These are phyloP conservation scores for Skeletonema marinoi DNA, from an alignment of 108 stramenopile genomes.

Conservation along the genomic window DNA sequence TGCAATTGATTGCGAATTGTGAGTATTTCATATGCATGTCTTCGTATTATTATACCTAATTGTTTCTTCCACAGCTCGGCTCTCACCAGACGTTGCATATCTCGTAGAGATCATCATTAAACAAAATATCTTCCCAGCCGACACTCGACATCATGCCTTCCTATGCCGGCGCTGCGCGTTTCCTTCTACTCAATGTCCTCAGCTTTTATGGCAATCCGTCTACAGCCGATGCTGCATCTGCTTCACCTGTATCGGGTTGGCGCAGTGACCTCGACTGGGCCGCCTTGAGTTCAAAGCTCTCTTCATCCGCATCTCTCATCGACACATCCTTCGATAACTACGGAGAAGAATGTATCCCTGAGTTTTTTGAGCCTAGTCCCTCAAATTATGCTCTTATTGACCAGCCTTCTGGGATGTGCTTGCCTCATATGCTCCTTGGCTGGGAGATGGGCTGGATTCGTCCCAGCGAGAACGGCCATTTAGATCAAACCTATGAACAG, in stretches of 20 bases:
- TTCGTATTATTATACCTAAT: no score
- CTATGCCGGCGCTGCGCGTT: not conserved
- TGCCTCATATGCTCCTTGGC: not conserved
- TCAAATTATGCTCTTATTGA: not conserved
- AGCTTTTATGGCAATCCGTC: no score
- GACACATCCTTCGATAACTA: constrained; percentile 9
- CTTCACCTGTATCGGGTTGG: not conserved
- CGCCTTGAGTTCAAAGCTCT: not conserved
- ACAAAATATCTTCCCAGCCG: no score
- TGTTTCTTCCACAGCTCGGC: no score
- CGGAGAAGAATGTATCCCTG: constrained; percentile 2
- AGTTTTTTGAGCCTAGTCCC: not conserved
- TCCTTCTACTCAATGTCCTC: not conserved
- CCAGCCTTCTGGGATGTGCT: not conserved
- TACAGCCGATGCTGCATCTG: not conserved
- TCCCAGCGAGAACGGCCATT: not conserved
- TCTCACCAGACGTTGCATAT: no score
- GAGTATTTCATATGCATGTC: no score
- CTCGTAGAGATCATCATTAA: no score
- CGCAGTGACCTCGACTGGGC: not conserved
- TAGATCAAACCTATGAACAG: not conserved
- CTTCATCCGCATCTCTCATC: constrained; percentile 5
- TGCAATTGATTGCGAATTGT: no score
- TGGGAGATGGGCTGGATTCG: not conserved
- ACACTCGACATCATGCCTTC: no score